A percentile compares a stretch with the other conserved stretches of the same genome.
Evolutionary conservation across 1,284 basidiomycete species (phyloP).

Genomic region (Hypsizygus ulmarius): DNA sequence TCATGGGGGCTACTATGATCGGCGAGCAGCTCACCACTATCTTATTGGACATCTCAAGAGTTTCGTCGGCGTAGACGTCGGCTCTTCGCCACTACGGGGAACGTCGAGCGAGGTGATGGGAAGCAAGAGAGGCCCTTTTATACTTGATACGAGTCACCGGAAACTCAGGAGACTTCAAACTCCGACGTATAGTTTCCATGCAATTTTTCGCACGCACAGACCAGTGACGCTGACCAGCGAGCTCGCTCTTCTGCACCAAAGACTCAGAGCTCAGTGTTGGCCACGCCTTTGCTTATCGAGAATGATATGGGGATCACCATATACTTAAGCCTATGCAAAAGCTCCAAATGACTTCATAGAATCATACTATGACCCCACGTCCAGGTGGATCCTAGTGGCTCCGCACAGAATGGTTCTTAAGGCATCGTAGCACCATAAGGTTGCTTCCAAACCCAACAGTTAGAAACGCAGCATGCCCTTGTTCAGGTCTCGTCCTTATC

Average conservation of each 20-base stretch:
- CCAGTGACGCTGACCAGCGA: slow-evolving; percentile 14
- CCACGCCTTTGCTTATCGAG: too few relatives aligned
- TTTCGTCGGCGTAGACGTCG: slow-evolving; percentile 32
- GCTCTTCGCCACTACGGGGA: slow-evolving; percentile 31
- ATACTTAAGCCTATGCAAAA: too few relatives aligned
- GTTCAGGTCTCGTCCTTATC: slow-evolving; percentile 1
- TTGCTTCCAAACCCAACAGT: neutral
- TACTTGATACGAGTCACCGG: slow-evolving; percentile 41
- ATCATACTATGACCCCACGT: neutral
- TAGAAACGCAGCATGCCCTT: neutral
- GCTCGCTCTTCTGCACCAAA: too few relatives aligned
- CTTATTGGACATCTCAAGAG: slow-evolving; percentile 75
- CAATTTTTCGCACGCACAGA: slow-evolving; percentile 38
- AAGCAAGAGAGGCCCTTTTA: slow-evolving; percentile 42
- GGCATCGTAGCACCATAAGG: neutral
- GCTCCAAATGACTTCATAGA: neutral
- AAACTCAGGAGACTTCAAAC: slow-evolving; percentile 41
- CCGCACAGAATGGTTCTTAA: slow-evolving; percentile 1
- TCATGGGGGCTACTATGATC: slow-evolving; percentile 53
- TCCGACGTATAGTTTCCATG: slow-evolving; percentile 34
- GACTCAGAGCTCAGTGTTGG: too few relatives aligned
- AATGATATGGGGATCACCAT: too few relatives aligned
- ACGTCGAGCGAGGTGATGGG: slow-evolving; percentile 39
- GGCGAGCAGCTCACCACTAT: slow-evolving; percentile 84
- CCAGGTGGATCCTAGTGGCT: neutral